phyloP scores from a whole-genome alignment of 306 rosid genomes.

The Gastrolobium villosum region DNA sequence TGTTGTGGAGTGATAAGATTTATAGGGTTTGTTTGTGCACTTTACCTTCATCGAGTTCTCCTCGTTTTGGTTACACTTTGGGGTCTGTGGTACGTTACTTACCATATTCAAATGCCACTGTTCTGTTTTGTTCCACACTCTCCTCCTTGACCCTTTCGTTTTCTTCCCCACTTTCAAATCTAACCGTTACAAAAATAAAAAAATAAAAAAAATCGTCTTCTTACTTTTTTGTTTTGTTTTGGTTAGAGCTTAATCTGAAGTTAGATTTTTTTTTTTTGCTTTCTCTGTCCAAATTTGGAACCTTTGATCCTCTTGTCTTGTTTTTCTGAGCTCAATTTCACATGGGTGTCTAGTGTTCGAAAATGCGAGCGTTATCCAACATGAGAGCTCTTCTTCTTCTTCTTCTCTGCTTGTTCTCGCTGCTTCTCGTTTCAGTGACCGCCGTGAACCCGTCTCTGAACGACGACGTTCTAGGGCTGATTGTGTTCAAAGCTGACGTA shows the following conservation, averaged over 20 bases:
- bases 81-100: conserved; percentile 16
- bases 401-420: conserved; percentile 39
- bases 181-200: conserved; percentile 57
- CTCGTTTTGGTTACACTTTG: conserved; percentile 9
- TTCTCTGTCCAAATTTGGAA: conserved; percentile 13
- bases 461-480: conserved; percentile 95
- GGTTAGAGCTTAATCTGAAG: conserved; percentile 37
- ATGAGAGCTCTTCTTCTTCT: conserved; percentile 51
- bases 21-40: conserved; percentile 50
- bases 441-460: conserved; percentile 84
- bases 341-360: conserved; percentile 58
- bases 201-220: not conserved
- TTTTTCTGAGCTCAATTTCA: conserved; percentile 43
- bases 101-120: conserved; percentile 33
- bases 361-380: conserved; percentile 57
- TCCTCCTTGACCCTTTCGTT: conserved; percentile 27
- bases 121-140: not conserved
- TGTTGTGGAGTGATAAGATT: conserved; percentile 12
- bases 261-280: not conserved
- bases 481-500: conserved; percentile 92
- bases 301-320: conserved; percentile 1
- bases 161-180: conserved; percentile 44
- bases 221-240: not conserved
- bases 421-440: conserved; percentile 54
- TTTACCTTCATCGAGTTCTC: conserved; percentile 18